Percentiles rank a stretch among this genome's conserved stretches.
Conservation (phyloP, 805 yeast species). For the Kodamaea kaohsiungensis region DNA sequence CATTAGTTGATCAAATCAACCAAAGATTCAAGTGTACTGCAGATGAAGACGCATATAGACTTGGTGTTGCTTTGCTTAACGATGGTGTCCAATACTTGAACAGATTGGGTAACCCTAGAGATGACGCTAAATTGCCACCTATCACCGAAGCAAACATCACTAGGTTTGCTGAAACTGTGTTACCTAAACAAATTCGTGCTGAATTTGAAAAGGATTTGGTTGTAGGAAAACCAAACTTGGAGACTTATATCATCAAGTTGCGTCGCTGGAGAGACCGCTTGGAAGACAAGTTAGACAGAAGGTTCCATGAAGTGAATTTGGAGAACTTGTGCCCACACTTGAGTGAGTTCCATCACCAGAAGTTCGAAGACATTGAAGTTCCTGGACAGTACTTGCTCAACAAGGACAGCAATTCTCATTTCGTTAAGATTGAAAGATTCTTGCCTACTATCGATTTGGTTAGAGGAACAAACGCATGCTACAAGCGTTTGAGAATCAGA, state of each 20-base stretch:
- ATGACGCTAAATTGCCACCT: conserved; percentile 84
- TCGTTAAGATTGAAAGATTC: conserved; percentile 90
- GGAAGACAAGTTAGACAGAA: conserved; percentile 87
- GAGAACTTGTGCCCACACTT: conserved; percentile 93
- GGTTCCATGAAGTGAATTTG: conserved; percentile 74
- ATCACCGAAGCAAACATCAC: conserved; percentile 87
- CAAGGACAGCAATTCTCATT: conserved; percentile 86
- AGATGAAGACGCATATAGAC: conserved; percentile 94
- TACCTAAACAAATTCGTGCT: conserved; percentile 84
- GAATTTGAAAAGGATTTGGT: conserved; percentile 93
- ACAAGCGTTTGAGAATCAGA: conserved; percentile 82
- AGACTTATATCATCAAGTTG: conserved; percentile 77
- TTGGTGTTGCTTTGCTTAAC: conserved; percentile 86
- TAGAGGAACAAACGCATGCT: conserved; percentile 88
- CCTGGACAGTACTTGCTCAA: conserved; percentile 95
- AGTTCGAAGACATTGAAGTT: conserved; percentile 94
- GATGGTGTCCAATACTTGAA: conserved; percentile 93
- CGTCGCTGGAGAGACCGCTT: conserved; percentile 91
- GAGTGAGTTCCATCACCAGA: conserved; percentile 96
- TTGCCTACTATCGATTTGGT: conserved; percentile 85
- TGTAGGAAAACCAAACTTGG: conserved; percentile 81
- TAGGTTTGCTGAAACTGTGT: conserved; percentile 87
- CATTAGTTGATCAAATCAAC: conserved; percentile 91
- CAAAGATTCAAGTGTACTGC: conserved; percentile 91
- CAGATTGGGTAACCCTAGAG: conserved; percentile 82